Evolutionary conservation across 2,329 filamentous ascomycete species (phyloP).

Genomic region (Colletotrichum magnum): DNA sequence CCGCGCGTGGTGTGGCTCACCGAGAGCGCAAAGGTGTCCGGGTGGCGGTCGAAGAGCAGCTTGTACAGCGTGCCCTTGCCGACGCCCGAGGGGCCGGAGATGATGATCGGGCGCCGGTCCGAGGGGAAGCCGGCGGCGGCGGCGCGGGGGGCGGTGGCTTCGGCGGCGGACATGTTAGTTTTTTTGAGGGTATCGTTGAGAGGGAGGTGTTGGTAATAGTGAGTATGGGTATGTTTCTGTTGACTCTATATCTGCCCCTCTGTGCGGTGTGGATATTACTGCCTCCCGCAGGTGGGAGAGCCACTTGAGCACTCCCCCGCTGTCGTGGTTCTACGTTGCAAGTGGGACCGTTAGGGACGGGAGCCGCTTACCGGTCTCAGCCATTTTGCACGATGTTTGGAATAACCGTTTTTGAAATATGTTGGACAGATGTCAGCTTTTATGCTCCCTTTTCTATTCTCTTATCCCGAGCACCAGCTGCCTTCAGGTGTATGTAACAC

Average conservation of each 20-base stretch:
- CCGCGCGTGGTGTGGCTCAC: conserved; percentile 84
- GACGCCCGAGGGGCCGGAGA: conserved; percentile 84
- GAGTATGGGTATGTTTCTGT: no score
- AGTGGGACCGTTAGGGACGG: not conserved
- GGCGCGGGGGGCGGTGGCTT: conserved; percentile 18
- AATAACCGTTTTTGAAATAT: not conserved
- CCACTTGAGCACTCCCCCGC: no score
- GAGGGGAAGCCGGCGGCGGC: conserved; percentile 50
- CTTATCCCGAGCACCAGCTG: no score
- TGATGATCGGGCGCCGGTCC: conserved; percentile 77
- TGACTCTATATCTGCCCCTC: no score
- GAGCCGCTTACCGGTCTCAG: not conserved
- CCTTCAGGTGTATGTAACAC: not conserved
- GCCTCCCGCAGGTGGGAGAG: no score
- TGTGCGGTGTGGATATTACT: no score
- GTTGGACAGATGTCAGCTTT: not conserved
- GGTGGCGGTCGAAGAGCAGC: conserved; percentile 73
- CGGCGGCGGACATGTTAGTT: conserved; percentile 10
- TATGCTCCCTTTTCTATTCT: not conserved
- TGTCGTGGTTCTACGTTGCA: no score
- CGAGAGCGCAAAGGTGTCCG: conserved; percentile 67
- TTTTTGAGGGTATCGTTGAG: not conserved
- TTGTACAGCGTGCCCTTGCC: conserved; percentile 87
- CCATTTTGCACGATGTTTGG: not conserved
- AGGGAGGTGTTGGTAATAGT: no score